Base-by-base conservation (phyloP, 2,329 filamentous ascomycete species). In the Arthrobotrys megalospora region DNA sequence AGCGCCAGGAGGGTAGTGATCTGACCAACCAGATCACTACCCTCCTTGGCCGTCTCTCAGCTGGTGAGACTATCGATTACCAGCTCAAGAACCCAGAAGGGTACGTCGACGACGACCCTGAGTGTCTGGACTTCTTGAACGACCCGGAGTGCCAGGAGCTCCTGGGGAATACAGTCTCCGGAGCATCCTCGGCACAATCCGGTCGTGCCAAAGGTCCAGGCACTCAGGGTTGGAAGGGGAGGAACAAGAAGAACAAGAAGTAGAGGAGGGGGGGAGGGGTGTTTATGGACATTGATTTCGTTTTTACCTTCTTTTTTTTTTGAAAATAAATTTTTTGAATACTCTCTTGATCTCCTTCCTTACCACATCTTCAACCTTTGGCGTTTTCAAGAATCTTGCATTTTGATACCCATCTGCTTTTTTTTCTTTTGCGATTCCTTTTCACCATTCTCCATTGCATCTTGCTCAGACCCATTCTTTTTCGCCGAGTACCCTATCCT, bases 41-140 rank as follows among this genome's bases (percentile, higher is more conserved):
- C 7, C 62, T 78, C 19, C 21, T 78, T 7, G 43, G 12, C 1
- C 47, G 58, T 28, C 50, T 78, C 21, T 43, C 10, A 6, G 62
- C 67, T 12, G 75, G 75, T 4, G 60, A 71, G 62, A 68, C 50
- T 0, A 68, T 72, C 34, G 5, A 58, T 36, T 78, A 78, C 47
- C 65, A 72, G 41, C 24, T 67, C n/a, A 41, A 48, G 10, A 78
- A 67, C 38, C 75, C 75, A 11, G 16, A 6, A 7, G 62, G 52
- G 10, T 72, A 72, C 48, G 32, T 72, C 53, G 75, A 78, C 32
- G 38, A 43, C 10, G 67, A 78, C 50, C 75, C 75, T 7, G 62
- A 63, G 1, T 72, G 67, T 45, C 32, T 63, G 16, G 67, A 67
- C 43, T 72, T 78, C 24, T 11, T 72, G 21, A 52, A 60, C 36